Evolutionary conservation across 2,329 filamentous ascomycete species (phyloP), one percentile per base, ranked within the genome.

Genomic region (Diaporthe sp.): DNA sequence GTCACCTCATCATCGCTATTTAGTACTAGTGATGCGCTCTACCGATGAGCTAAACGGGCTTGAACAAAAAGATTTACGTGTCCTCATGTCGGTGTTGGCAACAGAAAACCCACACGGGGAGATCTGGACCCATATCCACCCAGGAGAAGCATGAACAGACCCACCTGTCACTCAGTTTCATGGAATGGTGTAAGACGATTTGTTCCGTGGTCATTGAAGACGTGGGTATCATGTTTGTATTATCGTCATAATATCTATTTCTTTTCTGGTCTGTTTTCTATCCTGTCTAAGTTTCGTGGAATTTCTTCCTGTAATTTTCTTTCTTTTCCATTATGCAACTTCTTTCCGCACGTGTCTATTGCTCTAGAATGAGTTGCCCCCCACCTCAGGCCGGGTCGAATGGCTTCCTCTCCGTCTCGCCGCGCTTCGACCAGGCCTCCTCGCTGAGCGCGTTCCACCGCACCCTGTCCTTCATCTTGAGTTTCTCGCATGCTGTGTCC

Each of bases 1-100:
- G 55, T 72, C 72, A 76, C 72, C 75, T 75, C 61, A 57, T 77
- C 73, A 77, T 75, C 22, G 58, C 58, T 42, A 8, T 17, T 17
- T 13, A 9, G 37, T 77, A 77, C 73, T 77, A 77, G 73, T 77
- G 75, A 75, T 51, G 61, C 73, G 75, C 75, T 77, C 75, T 75
- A 77, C 75, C 75, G 73, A 74, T 77, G 75, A 77, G 75, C 75
- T 70, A 77, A 55, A 57, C 73, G 70, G 75, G 73, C 75, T 28
- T 44, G 9, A 4, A 1, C 1, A 1, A 9, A 28, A 31, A 0
- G 9, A 8, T 7, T 25, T 25, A 0, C 0, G 19, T 3, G 1
- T 1, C 1, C 0, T 3, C 25, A 55, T 55, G 12, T 7, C 0
- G 12, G n/a, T 55, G 51, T 10, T 10, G 15, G n/a, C 46, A 2